Percentiles rank a stretch among this genome's conserved stretches.
phyloP scores from a whole-genome alignment of 352 stramenopile genomes.

The Blastocystis sp. region DNA sequence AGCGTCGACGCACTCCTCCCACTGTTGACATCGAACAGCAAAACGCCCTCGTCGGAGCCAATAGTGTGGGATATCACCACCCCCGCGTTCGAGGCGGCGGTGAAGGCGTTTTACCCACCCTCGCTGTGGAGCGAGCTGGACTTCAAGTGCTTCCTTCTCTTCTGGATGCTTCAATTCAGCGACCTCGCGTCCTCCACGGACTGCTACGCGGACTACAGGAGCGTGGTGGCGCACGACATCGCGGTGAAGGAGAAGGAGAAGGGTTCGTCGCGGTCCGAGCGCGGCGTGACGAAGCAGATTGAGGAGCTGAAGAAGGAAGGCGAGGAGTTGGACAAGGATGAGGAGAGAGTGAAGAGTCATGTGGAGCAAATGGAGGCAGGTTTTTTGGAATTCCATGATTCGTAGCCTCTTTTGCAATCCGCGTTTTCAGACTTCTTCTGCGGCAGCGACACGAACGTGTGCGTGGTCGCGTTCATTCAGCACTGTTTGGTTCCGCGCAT shows the following conservation, averaged over 20 bases:
- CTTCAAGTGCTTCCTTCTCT: slow-evolving; percentile 4
- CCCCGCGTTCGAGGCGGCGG: slow-evolving; percentile 3
- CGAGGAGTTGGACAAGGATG: slow-evolving; percentile 5
- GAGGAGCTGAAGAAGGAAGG: neutral
- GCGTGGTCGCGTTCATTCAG: slow-evolving; percentile 44
- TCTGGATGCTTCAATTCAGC: slow-evolving; percentile 22
- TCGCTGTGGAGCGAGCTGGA: slow-evolving; percentile 2
- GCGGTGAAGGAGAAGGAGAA: slow-evolving; percentile 6
- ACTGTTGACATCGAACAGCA: neutral
- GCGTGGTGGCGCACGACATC: neutral
- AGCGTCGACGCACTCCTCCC: neutral
- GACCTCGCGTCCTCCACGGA: neutral
- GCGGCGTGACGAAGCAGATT: neutral
- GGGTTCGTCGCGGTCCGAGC: neutral
- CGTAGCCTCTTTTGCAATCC: neutral
- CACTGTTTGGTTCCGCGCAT: slow-evolving; percentile 40
- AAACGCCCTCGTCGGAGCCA: too few species aligned
- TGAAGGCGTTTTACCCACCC: slow-evolving; percentile 2
- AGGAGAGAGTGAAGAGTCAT: neutral
- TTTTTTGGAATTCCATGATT: neutral
- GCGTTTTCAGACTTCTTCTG: neutral
- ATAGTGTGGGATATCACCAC: slow-evolving; percentile 1
- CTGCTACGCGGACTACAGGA: slow-evolving; percentile 10
- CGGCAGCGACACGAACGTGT: neutral
- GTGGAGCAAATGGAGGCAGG: neutral